These are phyloP conservation scores for Ailanthus altissimus DNA, from an alignment of 345 rosid species.

Conservation along the genomic window DNA sequence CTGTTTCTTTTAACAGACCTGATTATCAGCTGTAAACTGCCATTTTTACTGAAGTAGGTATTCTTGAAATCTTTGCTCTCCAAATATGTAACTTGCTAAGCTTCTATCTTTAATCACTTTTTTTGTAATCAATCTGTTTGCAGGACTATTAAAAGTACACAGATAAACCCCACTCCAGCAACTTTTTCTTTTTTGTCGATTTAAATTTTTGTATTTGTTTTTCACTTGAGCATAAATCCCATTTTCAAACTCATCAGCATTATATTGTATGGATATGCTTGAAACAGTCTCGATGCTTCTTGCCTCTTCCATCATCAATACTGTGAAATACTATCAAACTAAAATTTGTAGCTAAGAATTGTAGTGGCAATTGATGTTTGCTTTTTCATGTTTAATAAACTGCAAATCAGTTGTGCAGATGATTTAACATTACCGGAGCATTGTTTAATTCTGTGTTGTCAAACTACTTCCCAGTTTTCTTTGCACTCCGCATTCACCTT, in stretches of 20 bases:
- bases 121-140: constrained; percentile 24
- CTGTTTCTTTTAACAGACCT: constrained; percentile 27
- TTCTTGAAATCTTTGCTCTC: constrained; percentile 1
- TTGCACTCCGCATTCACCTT: neutral
- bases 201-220: constrained; percentile 5
- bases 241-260: constrained; percentile 1
- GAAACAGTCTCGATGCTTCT: constrained; percentile 1
- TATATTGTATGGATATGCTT: neutral
- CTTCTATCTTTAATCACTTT: neutral
- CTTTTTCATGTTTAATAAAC: neutral
- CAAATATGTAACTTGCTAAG: neutral
- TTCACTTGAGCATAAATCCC: neutral
- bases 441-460: neutral
- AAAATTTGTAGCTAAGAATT: neutral
- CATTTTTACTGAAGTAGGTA: constrained; percentile 38
- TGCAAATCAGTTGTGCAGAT: neutral
- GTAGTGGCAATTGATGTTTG: neutral
- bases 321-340: neutral
- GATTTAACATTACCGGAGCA: neutral
- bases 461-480: neutral
- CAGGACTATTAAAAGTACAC: constrained; percentile 39
- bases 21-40: constrained; percentile 51
- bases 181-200: constrained; percentile 4
- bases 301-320: neutral
- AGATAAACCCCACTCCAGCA: constrained; percentile 15